Base-by-base conservation (phyloP, 2,329 filamentous ascomycete genomes). In the Aspergillus aculeatinus region DNA sequence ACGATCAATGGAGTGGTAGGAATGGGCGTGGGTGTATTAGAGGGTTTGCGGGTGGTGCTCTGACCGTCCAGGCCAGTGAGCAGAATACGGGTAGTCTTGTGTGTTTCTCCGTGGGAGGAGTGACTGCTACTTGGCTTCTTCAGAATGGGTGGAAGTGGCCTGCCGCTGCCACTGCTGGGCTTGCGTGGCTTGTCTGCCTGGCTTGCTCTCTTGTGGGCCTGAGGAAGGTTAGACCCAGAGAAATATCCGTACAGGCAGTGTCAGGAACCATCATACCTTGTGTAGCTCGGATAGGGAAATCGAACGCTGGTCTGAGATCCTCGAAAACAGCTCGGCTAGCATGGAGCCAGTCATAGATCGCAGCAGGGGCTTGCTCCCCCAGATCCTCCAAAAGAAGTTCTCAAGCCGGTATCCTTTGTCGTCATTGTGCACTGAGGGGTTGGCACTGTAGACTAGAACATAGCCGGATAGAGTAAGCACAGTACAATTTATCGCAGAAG, bases 351-450 rank as follows among this genome's bases (percentile, higher is more conserved):
- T 74, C 9, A 82, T 72, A 6, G 68, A 72, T 14, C 68, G 63
- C 19, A 70, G 68, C 14, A 81, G 72, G 7, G 65, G 67, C 6
- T 73, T 67, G 56, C 73, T 80, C 53, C 79, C 73, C 80, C 79
- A 82, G 62, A 83, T 78, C 56, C 81, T 72, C 81, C 81, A 83
- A 66, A 83, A 83, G 31, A 83, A 73, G 66, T 83, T 82, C 60
- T 82, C 79, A n/a, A 82, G 70, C 59, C 81, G 74, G 56, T 70
- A 68, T 50, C 79, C 79, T 5, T 71, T 69, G 47, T 74, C 69
- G 60, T 78, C 74, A 47, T 76, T 71, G 51, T 80, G 73, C 16
- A 77, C 74, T 51, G 76, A 70, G 52, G 77, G 77, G 56, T 80
- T 82, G 55, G 76, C 75, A 55, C 73, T 76, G 66, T 81, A 83